Evolutionary conservation across 768 basidiomycete species (phyloP), one percentile per base, ranked within the genome.

Genomic region (Xerocomellus chrysenteron): DNA sequence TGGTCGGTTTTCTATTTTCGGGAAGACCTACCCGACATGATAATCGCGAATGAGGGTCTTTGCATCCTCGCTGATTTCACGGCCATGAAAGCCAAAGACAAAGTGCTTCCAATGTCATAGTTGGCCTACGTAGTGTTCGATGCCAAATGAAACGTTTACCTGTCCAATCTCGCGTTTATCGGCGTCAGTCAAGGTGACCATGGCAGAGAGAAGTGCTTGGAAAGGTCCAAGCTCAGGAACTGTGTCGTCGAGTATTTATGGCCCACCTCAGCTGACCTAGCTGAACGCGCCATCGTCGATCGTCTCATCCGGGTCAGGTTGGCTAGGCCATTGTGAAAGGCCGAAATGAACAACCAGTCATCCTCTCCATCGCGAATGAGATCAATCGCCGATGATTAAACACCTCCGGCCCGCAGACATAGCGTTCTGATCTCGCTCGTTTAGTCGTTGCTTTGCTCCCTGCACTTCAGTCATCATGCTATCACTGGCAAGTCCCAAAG

Each of bases 361-460:
- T 98, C 47, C 81, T 98, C 6, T 79, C 82, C 10, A 76, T 78
- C 0, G 67, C 76, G 35, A 80, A 81, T 3, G 86, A 88, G 1
- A 75, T 94, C 28, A 69, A 78, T 19, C n/a, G n/a, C n/a, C 65
- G 69, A 12, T 98, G 96, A 96, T 80, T 98, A 14, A 89, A 95
- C 71, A 87, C 89, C 2, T 79, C 81, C n/a, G n/a, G n/a, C 2
- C 79, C 81, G 0, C 80, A 80, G 42, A 71, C 68, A 3, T 96
- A 90, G 93, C 81, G 78, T 17, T 66, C 78, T 5, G 80, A 79
- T 42, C 79, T 93, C 24, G 80, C 73, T 13, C 77, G 77, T 39
- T 71, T 42, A 10, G 12, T 35, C 5, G 5, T 40, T 14, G 10
- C 11, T 9, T 43, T 26, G 5, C 41, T 57, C 46, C 62, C 16